Evolutionary conservation across 2,329 filamentous ascomycete genomes (phyloP), one percentile per base, ranked within the genome.

Genomic region (Colletotrichum costaricense): DNA sequence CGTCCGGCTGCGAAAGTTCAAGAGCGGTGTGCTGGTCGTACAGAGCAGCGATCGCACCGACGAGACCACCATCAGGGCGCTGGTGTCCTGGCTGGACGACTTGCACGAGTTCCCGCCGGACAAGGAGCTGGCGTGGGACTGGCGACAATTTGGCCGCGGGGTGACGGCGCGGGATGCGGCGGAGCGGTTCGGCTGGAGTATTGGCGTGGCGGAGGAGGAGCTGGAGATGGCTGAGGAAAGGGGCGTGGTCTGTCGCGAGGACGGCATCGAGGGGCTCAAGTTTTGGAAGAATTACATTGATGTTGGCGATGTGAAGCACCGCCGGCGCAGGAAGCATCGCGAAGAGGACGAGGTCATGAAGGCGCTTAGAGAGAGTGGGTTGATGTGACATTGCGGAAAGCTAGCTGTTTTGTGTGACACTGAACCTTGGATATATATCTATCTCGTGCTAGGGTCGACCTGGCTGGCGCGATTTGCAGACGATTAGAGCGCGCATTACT

Each of bases 181-280:
- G 0, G 94, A 97, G 81, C 88, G 91, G 63, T 99, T 99, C 82
- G 94, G 95, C 6, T 99, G 97, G 97, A 98, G 97, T 80, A 93
- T 99, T 8, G 97, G 97, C 9, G 96, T 99, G 26, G 97, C 97
- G 1, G 94, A 93, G 73, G 97, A 98, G 81, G 97, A 99, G 84
- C 87, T 99, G 14, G 94, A 98, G 80, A 98, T 99, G 96, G 95
- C 95, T 0, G 97, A 99, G 82, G 96, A 98, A 81, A 91, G 90
- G 69, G 97, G 97, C 0, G 91, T 92, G 3, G 81, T 99, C 24
- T 98, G 96, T 81, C 92, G 97, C 60, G 97, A 99, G 81, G 95
- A 97, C 78, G 93, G 95, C 5, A 90, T 98, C 16, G 95, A 98
- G 81, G 97, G 97, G 0, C 86, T 97, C 59, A 93, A 93, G 78